These are phyloP conservation scores for Botrytis porri DNA, from an alignment of 2,329 filamentous ascomycete species.

Conservation along the genomic window DNA sequence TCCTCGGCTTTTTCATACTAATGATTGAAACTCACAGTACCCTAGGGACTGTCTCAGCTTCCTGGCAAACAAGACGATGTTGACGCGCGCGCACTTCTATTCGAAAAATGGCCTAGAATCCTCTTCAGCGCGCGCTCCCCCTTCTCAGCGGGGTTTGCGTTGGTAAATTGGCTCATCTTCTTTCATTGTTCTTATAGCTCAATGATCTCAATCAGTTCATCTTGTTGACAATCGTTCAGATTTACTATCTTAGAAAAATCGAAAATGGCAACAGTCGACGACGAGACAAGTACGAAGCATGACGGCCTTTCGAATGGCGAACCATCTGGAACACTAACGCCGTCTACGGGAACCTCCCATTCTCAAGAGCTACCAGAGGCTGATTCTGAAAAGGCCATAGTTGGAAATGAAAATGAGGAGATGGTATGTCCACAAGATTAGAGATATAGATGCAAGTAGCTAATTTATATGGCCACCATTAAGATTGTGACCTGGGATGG, in stretches of 20 bases:
- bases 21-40: background rate
- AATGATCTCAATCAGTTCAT: background rate
- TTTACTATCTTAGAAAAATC: background rate
- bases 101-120: background rate
- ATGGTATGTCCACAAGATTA: background rate
- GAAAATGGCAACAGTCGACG: background rate
- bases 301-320: background rate
- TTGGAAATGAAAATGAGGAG: background rate
- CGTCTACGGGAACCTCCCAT: background rate
- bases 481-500: conserved; percentile 22
- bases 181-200: background rate
- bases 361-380: background rate
- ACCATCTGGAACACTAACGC: background rate
- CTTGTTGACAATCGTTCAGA: background rate
- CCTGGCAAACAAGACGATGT: background rate
- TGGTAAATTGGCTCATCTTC: background rate
- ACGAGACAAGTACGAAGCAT: background rate
- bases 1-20: background rate
- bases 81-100: background rate
- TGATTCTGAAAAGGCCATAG: background rate
- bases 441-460: background rate
- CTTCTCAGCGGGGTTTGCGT: background rate
- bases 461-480: background rate
- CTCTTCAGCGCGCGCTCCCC: background rate
- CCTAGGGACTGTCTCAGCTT: background rate